These are phyloP conservation scores for Casuarina equisetifolia DNA, from an alignment of 306 rosid genomes.

Conservation along the genomic window DNA sequence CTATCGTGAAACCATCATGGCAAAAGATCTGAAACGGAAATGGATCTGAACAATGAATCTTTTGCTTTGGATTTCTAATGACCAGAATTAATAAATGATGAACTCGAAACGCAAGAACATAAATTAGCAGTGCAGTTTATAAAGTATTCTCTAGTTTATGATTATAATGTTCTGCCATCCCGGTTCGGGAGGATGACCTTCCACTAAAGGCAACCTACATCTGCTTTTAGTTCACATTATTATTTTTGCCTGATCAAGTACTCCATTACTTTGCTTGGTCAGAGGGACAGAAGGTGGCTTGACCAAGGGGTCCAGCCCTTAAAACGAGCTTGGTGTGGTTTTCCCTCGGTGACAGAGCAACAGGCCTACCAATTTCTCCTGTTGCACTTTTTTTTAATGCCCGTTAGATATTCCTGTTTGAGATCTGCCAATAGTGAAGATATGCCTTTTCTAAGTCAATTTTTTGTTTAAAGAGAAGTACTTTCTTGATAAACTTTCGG, in stretches of 20 bases:
- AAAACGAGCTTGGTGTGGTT: background rate
- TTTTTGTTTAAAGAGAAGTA: too few species aligned
- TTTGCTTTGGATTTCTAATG: too few species aligned
- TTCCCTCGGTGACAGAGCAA: background rate
- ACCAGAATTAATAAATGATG: too few species aligned
- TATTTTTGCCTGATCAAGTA: too few species aligned
- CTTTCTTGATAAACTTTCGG: too few species aligned
- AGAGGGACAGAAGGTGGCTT: background rate
- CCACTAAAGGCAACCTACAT: background rate
- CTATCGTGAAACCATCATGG: background rate
- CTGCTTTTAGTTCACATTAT: background rate
- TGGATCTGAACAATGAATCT: too few species aligned
- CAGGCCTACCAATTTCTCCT: background rate
- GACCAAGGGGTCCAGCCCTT: background rate
- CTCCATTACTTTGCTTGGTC: background rate
- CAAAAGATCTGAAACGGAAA: background rate
- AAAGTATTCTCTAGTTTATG: too few species aligned
- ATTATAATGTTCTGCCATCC: too few species aligned
- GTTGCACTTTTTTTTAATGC: background rate
- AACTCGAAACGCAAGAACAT: too few species aligned
- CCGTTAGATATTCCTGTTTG: background rate
- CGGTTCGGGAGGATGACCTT: too few species aligned
- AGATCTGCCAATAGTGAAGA: background rate
- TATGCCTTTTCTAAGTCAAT: too few species aligned
- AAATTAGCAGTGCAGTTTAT: too few species aligned